Base-by-base conservation (phyloP, 225 moss, liverwort and hornwort species). In the Asterella californica region DNA sequence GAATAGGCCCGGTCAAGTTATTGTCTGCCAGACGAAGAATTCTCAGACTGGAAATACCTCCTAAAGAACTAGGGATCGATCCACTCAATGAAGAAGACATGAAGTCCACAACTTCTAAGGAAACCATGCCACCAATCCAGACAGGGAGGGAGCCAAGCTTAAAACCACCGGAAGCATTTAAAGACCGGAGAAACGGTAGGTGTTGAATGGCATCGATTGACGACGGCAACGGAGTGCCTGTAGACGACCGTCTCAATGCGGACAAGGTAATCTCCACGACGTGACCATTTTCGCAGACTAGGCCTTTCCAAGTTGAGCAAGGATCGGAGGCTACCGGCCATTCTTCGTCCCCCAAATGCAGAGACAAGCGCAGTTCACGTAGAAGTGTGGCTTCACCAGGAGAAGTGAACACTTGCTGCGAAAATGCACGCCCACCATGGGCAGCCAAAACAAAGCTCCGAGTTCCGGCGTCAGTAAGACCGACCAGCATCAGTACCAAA, bases 21-120 rank as follows among this genome's bases (percentile, higher is more conserved):
- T 96, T 96, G n/a, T 74, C 37, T 6, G 90, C 88, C 14, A 96
- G 86, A 10, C 87, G 88, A 15, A 96, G 85, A 18, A 72, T 69
- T 38, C 52, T 79, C 7, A 96, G 79, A 24, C 86, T 77, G 9
- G 83, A 80, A 36, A 93, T 82, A 7, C 33, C 67, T 3, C 93
- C 92, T 4, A 95, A 80, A 0, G 89, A 86, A 12, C 45, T 70
- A 3, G 93, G 95, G 8, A 95, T 79, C 2, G 87, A 55, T 24
- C 93, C 95, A 38, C 75, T 68, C 42, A 95, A 82, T 0, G 85
- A 81, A 74, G 90, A 89, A 0, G 85, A 88, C 38, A 86, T 78
- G 10, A 95, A 90, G 86, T 95, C 95, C 79, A 95, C 74, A 62
- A 82, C 78, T 82, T 95, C 89, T 73, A 95, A 74, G 37, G 86